Evolutionary conservation across 1,284 basidiomycete species (phyloP).

Genomic region (Papiliotrema fonsecae): DNA sequence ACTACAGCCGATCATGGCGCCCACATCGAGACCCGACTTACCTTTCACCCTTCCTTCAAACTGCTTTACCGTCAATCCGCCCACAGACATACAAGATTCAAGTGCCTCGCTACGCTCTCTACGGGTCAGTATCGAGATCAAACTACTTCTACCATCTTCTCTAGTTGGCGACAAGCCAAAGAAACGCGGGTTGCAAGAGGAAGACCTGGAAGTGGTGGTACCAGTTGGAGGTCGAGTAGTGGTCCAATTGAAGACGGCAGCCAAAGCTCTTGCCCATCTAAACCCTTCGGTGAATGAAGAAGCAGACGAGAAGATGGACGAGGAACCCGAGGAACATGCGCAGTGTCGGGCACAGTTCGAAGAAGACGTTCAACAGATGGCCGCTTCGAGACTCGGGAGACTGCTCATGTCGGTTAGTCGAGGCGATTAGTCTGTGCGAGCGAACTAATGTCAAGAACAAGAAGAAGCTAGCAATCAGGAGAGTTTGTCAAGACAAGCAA

Average conservation of each 20-base stretch:
- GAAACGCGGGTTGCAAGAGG: conserved; percentile 11
- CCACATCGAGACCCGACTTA: neutral
- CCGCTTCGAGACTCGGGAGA: too few species aligned
- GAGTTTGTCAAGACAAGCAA: too few species aligned
- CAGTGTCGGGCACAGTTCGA: too few species aligned
- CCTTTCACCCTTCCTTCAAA: neutral
- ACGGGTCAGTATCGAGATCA: conserved; percentile 11
- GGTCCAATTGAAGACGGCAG: neutral
- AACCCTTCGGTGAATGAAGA: too few species aligned
- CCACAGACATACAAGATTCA: too few species aligned
- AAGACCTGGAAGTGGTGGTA: conserved; percentile 15
- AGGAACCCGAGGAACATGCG: too few species aligned
- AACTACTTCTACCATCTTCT: conserved; percentile 7
- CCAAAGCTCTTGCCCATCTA: too few species aligned
- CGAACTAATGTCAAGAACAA: neutral
- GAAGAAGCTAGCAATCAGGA: neutral
- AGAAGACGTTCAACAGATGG: too few species aligned
- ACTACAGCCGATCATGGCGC: too few species aligned
- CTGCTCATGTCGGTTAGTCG: too few species aligned
- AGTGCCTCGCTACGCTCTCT: conserved; percentile 9
- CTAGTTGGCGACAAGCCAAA: conserved; percentile 10
- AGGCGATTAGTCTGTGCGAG: too few species aligned
- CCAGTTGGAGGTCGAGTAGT: conserved; percentile 17
- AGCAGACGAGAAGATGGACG: neutral
- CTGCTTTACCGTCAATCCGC: neutral